phyloP scores from a whole-genome alignment of 495 filamentous ascomycete genomes.

The Darksidea phi region DNA sequence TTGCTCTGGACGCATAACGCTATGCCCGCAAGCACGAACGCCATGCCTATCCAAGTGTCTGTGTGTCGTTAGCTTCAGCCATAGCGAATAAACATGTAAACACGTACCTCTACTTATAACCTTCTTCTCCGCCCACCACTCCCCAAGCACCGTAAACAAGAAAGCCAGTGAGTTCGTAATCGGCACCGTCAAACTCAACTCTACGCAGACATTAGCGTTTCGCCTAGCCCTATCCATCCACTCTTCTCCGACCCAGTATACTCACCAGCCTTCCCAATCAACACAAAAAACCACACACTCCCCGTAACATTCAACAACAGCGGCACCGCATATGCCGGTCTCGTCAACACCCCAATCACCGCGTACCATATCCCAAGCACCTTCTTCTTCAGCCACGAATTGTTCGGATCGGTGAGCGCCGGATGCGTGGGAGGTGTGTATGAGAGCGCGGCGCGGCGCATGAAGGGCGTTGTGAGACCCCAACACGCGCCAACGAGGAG shows the following conservation, averaged over 20 bases:
- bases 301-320: conserved; percentile 88
- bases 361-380: conserved; percentile 63
- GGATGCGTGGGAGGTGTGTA: conserved; percentile 57
- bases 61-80: not conserved
- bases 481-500: conserved; percentile 88
- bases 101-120: conserved; percentile 71
- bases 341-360: conserved; percentile 72
- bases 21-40: conserved; percentile 76
- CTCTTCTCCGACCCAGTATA: conserved; percentile 27
- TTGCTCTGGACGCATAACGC: conserved; percentile 73
- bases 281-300: conserved; percentile 94
- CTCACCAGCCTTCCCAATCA: conserved; percentile 88
- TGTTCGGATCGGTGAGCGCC: conserved; percentile 47
- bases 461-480: conserved; percentile 74
- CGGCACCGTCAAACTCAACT: conserved; percentile 88
- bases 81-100: not conserved
- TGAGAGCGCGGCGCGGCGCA: conserved; percentile 62
- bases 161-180: conserved; percentile 94
- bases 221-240: not conserved
- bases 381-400: conserved; percentile 56
- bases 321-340: conserved; percentile 80
- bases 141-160: conserved; percentile 88
- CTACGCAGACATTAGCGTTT: conserved; percentile 45
- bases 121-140: conserved; percentile 93
- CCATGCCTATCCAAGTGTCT: conserved; percentile 92